These are phyloP conservation scores for Apophysomyces trapeziformis DNA, from an alignment of 371 early-diverging fungal genomes.

Conservation along the genomic window DNA sequence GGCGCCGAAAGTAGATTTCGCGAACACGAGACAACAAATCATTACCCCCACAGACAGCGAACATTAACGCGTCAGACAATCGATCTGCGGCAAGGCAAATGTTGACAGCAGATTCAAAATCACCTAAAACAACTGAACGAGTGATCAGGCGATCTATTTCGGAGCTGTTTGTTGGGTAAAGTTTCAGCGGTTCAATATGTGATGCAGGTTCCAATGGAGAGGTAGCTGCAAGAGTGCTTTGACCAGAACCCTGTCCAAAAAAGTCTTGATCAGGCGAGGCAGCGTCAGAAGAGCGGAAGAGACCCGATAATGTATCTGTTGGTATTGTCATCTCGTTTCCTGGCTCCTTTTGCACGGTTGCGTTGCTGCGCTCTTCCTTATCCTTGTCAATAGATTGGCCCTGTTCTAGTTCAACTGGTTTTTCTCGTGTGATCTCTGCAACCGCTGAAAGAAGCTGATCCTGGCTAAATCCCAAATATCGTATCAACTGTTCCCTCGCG, in stretches of 20 bases:
- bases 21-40: constrained; percentile 87
- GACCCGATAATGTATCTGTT: constrained; percentile 30
- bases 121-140: constrained; percentile 83
- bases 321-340: neutral
- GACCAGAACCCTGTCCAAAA: constrained; percentile 24
- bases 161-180: constrained; percentile 61
- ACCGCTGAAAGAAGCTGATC: constrained; percentile 61
- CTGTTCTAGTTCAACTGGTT: constrained; percentile 14
- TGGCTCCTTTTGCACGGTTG: constrained; percentile 17
- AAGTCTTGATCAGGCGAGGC: constrained; percentile 33
- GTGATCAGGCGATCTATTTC: constrained; percentile 85
- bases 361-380: neutral
- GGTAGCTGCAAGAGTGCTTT: constrained; percentile 18
- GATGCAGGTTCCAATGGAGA: constrained; percentile 16
- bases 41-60: constrained; percentile 88
- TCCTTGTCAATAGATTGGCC: constrained; percentile 12
- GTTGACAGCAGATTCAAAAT: constrained; percentile 89
- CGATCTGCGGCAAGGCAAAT: constrained; percentile 82
- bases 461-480: constrained; percentile 86
- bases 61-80: constrained; percentile 89
- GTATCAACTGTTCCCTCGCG: constrained; percentile 81
- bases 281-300: constrained; percentile 32
- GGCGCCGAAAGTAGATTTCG: constrained; percentile 79
- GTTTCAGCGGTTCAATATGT: constrained; percentile 55
- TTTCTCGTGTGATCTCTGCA: constrained; percentile 37